These are phyloP conservation scores for Cercospora zeae-maydis DNA, from an alignment of 2,329 filamentous ascomycete genomes.

Conservation along the genomic window DNA sequence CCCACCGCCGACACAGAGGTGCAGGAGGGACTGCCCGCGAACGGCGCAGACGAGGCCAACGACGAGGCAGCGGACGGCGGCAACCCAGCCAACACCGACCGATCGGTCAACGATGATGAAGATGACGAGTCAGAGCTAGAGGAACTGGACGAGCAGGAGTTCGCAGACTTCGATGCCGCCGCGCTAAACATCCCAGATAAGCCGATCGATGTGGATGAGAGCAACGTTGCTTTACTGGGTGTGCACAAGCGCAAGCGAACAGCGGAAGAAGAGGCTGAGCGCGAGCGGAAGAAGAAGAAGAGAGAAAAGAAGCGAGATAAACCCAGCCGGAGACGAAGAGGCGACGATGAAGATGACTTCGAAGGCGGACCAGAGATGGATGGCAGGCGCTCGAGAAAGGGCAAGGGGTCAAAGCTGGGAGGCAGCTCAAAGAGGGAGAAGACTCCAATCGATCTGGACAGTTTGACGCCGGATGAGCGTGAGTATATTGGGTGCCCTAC, in stretches of 20 bases:
- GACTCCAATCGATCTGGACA: slow-evolving; percentile 69
- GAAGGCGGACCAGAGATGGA: slow-evolving; percentile 50
- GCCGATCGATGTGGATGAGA: slow-evolving; percentile 58
- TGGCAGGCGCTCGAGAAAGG: slow-evolving; percentile 52
- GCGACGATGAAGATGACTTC: slow-evolving; percentile 24
- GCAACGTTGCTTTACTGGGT: slow-evolving; percentile 58
- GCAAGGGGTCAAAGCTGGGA: slow-evolving; percentile 42
- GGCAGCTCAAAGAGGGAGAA: slow-evolving; percentile 40
- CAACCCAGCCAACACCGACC: slow-evolving; percentile 26
- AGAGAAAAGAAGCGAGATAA: slow-evolving; percentile 29
- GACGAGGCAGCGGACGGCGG: slow-evolving; percentile 27
- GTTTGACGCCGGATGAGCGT: slow-evolving; percentile 80
- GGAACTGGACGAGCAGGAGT: slow-evolving; percentile 62
- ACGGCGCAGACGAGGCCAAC: slow-evolving; percentile 20
- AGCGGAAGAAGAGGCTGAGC: slow-evolving; percentile 57
- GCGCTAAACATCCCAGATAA: slow-evolving; percentile 60
- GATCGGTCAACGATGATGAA: slow-evolving; percentile 45
- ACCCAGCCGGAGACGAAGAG: slow-evolving; percentile 21
- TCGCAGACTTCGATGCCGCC: slow-evolving; percentile 61
- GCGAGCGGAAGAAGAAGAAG: slow-evolving; percentile 47
- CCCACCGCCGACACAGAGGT: slow-evolving; percentile 47
- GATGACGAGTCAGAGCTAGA: slow-evolving; percentile 61
- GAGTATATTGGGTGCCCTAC: slow-evolving; percentile 35
- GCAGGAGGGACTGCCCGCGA: slow-evolving; percentile 32
- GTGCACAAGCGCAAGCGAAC: slow-evolving; percentile 65